Evolutionary conservation across 306 rosid genomes (phyloP), one percentile per base, ranked within the genome.

Genomic region (Sphenostylis stenocarpa): DNA sequence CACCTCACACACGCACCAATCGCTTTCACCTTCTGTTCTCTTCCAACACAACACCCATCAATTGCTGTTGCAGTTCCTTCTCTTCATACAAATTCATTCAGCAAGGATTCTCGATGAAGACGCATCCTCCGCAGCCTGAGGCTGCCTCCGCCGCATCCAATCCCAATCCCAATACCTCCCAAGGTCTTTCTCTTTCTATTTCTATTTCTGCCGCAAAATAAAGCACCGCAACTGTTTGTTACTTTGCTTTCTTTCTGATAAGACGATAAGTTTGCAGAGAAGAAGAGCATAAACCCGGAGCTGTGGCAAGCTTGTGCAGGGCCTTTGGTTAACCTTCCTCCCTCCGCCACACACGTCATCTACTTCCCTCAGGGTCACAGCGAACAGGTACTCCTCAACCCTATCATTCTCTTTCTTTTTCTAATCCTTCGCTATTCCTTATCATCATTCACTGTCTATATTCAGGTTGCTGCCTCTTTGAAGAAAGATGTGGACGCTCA

Each of bases 221-320:
- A 38, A 3, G 2, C 45, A 39, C 2, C 14, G 2, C 15, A 11
- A 13, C 16, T 41, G 4, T 11, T 11, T 41, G 16, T 41, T 41
- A 12, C 47, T 41, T 41, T 41, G 47, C 14, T 12, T 41, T 11
- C 15, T 41, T 41, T 4, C 43, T 9, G 13, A 38, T 38, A n/a
- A n/a, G 8, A 38, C 3, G 12, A 8, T 7, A 38, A 38, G 3
- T 38, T 28, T 60, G 15, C 68, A 31, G 68, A 87, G 75, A 85
- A 82, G 84, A 90, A 82, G 89, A 84, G 76, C 86, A 90, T 88
- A 57, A 94, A 94, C 75, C 89, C 81, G 36, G 97, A 92, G 87
- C 86, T 94, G 9, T 94, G 98, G 98, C 98, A 94, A 80, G 96
- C 97, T 31, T 94, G 98, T 82, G 97, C 98, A 23, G 98, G 98